Conservation (phyloP, 2,329 filamentous ascomycete species). For the Lecanicillium sp. region DNA sequence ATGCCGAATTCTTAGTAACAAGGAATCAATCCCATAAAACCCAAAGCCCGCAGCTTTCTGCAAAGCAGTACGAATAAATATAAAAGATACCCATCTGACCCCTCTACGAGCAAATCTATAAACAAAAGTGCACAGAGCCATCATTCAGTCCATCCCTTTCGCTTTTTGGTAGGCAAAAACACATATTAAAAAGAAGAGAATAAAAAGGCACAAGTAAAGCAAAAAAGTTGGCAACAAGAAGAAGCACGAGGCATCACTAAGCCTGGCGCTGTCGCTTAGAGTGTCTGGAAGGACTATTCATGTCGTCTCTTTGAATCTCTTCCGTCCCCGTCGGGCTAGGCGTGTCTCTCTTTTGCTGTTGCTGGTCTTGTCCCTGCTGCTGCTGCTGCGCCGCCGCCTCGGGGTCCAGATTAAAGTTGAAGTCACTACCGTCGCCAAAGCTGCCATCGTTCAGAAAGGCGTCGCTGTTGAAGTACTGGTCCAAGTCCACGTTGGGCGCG, state of each 20-base stretch:
- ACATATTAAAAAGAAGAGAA: not conserved
- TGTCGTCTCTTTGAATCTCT: constrained; percentile 42
- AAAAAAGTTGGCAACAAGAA: not conserved
- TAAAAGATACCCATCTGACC: too few species aligned
- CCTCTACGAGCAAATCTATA: too few species aligned
- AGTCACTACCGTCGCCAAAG: constrained; percentile 42
- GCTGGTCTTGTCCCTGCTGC: constrained; percentile 21
- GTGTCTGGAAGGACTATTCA: constrained; percentile 17
- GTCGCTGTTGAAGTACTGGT: constrained; percentile 45
- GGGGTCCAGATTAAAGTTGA: constrained; percentile 45
- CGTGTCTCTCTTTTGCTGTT: constrained; percentile 25
- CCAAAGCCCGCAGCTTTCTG: not conserved
- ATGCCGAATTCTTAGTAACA: not conserved
- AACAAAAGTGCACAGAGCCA: too few species aligned
- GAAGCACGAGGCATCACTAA: not conserved
- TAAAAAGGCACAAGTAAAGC: not conserved
- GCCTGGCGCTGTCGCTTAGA: constrained; percentile 13
- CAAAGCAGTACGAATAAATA: too few species aligned
- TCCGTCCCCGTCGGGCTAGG: constrained; percentile 45
- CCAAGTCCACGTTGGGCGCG: constrained; percentile 38
- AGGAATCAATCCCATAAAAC: too few species aligned
- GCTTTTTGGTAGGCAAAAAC: not conserved
- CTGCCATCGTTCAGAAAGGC: constrained; percentile 32
- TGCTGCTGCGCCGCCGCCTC: constrained; percentile 22
- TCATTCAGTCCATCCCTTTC: not conserved